Evolutionary conservation across 164 flowering plant genomes (phyloP), one percentile per base, ranked within the genome.

Genomic region (Macadamia tetraphylla): DNA sequence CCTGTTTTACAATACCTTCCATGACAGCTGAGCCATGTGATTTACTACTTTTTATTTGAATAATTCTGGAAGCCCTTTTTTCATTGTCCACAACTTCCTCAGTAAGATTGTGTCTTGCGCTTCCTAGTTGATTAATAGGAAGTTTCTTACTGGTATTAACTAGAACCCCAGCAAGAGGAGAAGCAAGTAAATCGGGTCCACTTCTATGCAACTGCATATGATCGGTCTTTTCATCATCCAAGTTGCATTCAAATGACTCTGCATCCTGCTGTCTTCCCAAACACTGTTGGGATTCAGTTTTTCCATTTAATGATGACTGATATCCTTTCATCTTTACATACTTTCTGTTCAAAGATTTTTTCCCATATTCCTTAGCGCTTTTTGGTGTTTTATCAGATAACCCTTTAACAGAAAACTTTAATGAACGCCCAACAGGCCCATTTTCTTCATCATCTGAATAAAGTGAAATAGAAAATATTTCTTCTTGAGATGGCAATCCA

Each of bases 361-460:
- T 94, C 56, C 84, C 86, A 74, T 75, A 59, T 58, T 90, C 98
- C 75, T 90, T 90, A 51, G 63, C 53, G 79, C 77, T 88, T 71
- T 82, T 90, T 14, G 90, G 83, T 29, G 91, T 79, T 71, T 85
- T 88, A 9, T 90, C 91, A 66, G 65, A 85, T 40, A 77, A 69
- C 12, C 93, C 93, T 75, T 89, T 95, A 29, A 88, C 76, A 63
- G 96, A 89, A 66, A 94, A 83, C 74, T 87, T 94, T 58, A 92
- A 66, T 6, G 90, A 74, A 69, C 87, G 87, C 8, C 90, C 89
- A n/a, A 60, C 58, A 15, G 89, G 91, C 13, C 77, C 87, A 77
- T 71, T 74, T 55, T 92, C 97, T 65, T 94, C 99, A 81, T 94
- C 99, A 75, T 94, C 99, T 3, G 98, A 91, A 67, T 76, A 93